Conservation (phyloP, 2,329 filamentous ascomycete genomes). For the Trichoderma guizhouense region DNA sequence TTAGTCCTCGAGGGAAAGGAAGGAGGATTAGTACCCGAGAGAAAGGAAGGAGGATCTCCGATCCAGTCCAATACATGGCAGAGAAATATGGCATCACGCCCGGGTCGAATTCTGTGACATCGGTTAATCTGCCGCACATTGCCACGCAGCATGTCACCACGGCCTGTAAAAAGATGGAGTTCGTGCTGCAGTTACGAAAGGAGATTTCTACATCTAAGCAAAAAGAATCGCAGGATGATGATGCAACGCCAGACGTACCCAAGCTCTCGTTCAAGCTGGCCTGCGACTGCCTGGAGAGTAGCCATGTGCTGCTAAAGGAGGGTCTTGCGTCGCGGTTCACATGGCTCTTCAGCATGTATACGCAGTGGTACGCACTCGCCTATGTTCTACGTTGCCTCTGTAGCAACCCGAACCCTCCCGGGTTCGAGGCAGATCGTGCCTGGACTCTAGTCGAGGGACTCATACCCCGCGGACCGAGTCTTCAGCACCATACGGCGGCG, state of each 20-base stretch:
- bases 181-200: not conserved
- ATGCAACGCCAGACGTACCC: not conserved
- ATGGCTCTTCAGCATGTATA: not conserved
- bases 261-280: not conserved
- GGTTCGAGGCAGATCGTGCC: not conserved
- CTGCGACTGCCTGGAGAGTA: not conserved
- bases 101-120: not conserved
- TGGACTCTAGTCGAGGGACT: not conserved
- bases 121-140: not conserved
- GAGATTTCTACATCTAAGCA: not conserved
- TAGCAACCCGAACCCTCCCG: not conserved
- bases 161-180: not conserved
- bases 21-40: not conserved
- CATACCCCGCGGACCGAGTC: not conserved
- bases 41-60: not conserved
- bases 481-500: not conserved
- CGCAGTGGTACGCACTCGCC: not conserved
- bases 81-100: not conserved
- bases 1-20: not conserved
- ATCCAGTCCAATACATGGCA: not conserved
- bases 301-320: not conserved
- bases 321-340: not conserved
- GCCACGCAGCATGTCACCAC: not conserved
- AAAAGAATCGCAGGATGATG: not conserved
- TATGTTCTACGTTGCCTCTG: not conserved